Conservation (phyloP, 2,329 filamentous ascomycete species). For the Pseudogymnoascus sp. region DNA sequence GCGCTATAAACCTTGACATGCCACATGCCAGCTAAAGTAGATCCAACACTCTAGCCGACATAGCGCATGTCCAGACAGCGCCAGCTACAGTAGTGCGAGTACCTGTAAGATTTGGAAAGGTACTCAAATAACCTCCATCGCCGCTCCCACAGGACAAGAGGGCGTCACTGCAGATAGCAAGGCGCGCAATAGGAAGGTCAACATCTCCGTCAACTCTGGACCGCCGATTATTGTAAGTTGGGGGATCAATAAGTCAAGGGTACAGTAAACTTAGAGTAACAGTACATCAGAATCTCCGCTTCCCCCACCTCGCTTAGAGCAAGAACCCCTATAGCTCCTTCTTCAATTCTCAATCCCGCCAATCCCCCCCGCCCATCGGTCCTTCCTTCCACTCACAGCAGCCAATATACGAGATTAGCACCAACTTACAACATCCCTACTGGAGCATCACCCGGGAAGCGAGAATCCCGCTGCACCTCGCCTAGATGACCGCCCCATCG, state of each 20-base stretch:
- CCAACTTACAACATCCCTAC: neutral
- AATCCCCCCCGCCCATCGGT: neutral
- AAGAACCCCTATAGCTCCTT: neutral
- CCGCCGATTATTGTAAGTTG: neutral
- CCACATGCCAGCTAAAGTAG: neutral
- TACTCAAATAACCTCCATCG: neutral
- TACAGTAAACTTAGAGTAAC: neutral
- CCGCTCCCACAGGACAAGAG: neutral
- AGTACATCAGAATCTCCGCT: neutral
- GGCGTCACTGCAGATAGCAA: neutral
- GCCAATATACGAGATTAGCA: neutral
- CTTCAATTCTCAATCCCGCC: neutral
- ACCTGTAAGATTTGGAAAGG: neutral
- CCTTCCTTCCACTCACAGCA: neutral
- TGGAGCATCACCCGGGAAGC: neutral
- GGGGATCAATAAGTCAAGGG: neutral
- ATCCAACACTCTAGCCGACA: neutral
- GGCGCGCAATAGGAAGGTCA: neutral
- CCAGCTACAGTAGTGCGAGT: neutral
- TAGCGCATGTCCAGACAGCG: neutral
- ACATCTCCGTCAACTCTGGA: neutral
- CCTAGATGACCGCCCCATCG: neutral
- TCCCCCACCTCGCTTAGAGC: neutral
- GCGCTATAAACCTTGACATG: neutral
- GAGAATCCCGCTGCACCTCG: slow-evolving; percentile 1